Evolutionary conservation across 768 basidiomycete genomes (phyloP).

Genomic region (Naganishia vishniacii): DNA sequence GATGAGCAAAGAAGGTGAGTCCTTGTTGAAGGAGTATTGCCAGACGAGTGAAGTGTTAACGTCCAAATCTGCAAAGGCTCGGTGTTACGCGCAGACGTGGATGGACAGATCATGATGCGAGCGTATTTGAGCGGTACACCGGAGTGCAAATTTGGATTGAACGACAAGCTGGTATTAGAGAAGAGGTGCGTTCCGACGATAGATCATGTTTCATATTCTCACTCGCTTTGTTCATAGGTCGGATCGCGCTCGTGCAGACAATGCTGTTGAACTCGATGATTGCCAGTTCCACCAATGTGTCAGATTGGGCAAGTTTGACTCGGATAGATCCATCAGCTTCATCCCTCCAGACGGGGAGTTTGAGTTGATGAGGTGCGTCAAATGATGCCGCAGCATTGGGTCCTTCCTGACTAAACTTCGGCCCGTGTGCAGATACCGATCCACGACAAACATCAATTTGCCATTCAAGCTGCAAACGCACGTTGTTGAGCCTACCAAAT

Average conservation of each 20-base stretch:
- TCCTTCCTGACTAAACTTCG: not conserved
- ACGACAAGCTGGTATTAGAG: constrained; percentile 96
- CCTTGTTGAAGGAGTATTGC: too few relatives aligned
- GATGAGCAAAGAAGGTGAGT: constrained; percentile 90
- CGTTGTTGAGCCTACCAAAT: constrained; percentile 85
- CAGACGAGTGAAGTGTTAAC: too few relatives aligned
- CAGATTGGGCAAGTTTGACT: constrained; percentile 86
- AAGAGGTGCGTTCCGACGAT: constrained; percentile 54
- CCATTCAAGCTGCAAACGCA: constrained; percentile 84
- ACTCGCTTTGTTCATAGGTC: not conserved
- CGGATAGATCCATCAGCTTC: constrained; percentile 88
- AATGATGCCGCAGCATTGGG: not conserved
- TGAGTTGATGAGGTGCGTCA: constrained; percentile 82
- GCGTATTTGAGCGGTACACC: constrained; percentile 95
- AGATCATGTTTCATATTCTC: not conserved
- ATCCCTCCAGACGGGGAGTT: constrained; percentile 98
- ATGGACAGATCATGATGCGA: constrained; percentile 96
- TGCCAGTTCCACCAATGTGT: constrained; percentile 99
- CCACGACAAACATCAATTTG: constrained; percentile 91
- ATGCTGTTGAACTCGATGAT: constrained; percentile 89
- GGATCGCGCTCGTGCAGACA: constrained; percentile 46
- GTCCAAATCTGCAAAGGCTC: constrained; percentile 57
- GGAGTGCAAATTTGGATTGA: constrained; percentile 97
- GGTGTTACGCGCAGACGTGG: constrained; percentile 88
- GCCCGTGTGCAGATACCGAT: constrained; percentile 69